phyloP scores from a whole-genome alignment of 2,329 filamentous ascomycete genomes.

The Aspergillus fumigatus region DNA sequence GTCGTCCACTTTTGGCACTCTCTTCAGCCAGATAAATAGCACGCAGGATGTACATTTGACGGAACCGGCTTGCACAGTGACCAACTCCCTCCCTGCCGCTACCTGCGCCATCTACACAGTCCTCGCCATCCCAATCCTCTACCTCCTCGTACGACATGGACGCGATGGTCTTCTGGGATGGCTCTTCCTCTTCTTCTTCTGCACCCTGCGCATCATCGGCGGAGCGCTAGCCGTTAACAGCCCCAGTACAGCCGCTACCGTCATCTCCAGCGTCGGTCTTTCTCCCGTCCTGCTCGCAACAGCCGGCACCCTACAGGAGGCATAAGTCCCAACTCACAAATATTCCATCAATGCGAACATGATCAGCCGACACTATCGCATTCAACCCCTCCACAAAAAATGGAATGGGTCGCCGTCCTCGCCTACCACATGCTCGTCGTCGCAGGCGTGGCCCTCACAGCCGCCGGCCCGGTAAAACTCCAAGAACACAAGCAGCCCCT shows the following conservation, averaged over 20 bases:
- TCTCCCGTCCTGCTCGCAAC: conserved; percentile 32
- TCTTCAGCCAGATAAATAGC: not conserved
- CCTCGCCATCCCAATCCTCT: conserved; percentile 28
- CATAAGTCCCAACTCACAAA: conserved; percentile 19
- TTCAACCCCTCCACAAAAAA: conserved; percentile 1
- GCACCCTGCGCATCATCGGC: conserved; percentile 34
- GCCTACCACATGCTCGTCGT: conserved; percentile 13
- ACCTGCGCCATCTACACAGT: conserved; percentile 30
- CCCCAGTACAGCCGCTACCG: conserved; percentile 22
- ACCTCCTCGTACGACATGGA: conserved; percentile 33
- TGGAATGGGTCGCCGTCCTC: not conserved
- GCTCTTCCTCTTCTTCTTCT: conserved; percentile 38
- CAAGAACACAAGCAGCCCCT: conserved; percentile 6
- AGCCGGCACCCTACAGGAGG: conserved; percentile 34
- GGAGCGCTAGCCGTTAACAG: conserved; percentile 13
- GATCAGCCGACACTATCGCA: conserved; percentile 18
- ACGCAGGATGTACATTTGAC: not conserved
- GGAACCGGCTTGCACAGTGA: conserved; percentile 3
- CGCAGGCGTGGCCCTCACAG: conserved; percentile 13
- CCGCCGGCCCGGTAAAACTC: conserved; percentile 9
- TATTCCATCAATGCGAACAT: not conserved
- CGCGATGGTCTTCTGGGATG: conserved; percentile 35
- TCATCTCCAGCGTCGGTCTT: conserved; percentile 38
- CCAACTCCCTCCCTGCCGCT: not conserved
- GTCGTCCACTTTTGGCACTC: not conserved